phyloP scores from a whole-genome alignment of 1,284 basidiomycete genomes.

The Somion occarium region DNA sequence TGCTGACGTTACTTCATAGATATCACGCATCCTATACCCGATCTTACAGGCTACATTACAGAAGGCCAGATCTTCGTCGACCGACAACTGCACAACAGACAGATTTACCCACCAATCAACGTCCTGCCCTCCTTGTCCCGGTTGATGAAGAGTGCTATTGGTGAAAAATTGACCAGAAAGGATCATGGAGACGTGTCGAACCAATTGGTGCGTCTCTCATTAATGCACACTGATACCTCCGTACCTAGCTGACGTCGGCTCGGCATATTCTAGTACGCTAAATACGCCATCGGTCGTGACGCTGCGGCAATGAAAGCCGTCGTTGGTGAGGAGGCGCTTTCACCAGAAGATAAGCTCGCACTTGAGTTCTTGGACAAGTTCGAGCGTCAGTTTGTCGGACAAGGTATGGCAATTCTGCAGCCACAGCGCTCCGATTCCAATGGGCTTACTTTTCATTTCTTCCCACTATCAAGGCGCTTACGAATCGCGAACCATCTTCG shows the following conservation, averaged over 20 bases:
- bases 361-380: conserved; percentile 94
- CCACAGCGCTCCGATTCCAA: conserved; percentile 5
- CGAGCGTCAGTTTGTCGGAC: conserved; percentile 91
- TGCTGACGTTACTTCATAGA: conserved; percentile 43
- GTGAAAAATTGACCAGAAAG: conserved; percentile 94
- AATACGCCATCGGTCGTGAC: conserved; percentile 96
- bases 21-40: conserved; percentile 99
- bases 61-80: conserved; percentile 99
- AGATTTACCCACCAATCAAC: conserved; percentile 99
- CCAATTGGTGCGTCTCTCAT: conserved; percentile 62
- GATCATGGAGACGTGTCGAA: conserved; percentile 99
- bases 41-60: conserved; percentile 99
- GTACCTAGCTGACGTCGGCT: no score
- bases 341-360: conserved; percentile 89
- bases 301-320: conserved; percentile 99
- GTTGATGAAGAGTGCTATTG: conserved; percentile 99
- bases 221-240: not conserved
- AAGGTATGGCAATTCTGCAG: conserved; percentile 51
- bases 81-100: conserved; percentile 88
- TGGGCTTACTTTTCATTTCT: conserved; percentile 7
- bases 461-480: conserved; percentile 63
- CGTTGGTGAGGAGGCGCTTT: conserved; percentile 97
- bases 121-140: conserved; percentile 97
- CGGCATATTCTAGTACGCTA: conserved; percentile 75
- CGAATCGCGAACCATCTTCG: conserved; percentile 96